Evolutionary conservation across 768 basidiomycete species (phyloP).

Genomic region (Mycena metata): DNA sequence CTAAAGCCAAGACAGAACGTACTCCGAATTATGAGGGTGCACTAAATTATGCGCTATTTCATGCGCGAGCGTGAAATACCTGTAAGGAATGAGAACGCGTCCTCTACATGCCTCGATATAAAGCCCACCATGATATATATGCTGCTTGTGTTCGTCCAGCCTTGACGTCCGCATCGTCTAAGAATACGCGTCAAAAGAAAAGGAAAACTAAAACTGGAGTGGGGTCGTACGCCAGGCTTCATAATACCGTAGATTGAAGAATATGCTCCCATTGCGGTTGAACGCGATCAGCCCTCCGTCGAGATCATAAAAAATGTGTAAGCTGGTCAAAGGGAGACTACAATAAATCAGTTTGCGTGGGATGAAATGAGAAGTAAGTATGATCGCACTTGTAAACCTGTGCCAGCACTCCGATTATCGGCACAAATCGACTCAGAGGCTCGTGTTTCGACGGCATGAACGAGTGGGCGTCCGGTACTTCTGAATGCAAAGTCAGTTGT

Average conservation of each 20-base stretch:
- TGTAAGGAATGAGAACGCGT: constrained; percentile 42
- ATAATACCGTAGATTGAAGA: constrained; percentile 89
- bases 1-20: not conserved
- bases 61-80: constrained; percentile 94
- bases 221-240: constrained; percentile 84
- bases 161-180: constrained; percentile 80
- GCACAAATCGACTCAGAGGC: constrained; percentile 77
- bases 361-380: not conserved
- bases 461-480: constrained; percentile 63
- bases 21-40: constrained; percentile 85
- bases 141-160: constrained; percentile 69
- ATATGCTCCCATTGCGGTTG: constrained; percentile 90
- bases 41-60: constrained; percentile 95
- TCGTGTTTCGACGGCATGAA: constrained; percentile 69
- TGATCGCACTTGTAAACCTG: constrained; percentile 66
- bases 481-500: constrained; percentile 50
- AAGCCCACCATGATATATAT: constrained; percentile 81
- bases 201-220: not conserved
- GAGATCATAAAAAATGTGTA: constrained; percentile 91
- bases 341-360: not conserved
- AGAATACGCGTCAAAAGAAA: not conserved
- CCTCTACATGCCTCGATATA: not conserved
- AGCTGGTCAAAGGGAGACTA: constrained; percentile 71
- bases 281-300: constrained; percentile 91
- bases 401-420: constrained; percentile 75